These are phyloP conservation scores for Linnemannia exigua DNA, from an alignment of 192 early-diverging fungal species.

Conservation along the genomic window DNA sequence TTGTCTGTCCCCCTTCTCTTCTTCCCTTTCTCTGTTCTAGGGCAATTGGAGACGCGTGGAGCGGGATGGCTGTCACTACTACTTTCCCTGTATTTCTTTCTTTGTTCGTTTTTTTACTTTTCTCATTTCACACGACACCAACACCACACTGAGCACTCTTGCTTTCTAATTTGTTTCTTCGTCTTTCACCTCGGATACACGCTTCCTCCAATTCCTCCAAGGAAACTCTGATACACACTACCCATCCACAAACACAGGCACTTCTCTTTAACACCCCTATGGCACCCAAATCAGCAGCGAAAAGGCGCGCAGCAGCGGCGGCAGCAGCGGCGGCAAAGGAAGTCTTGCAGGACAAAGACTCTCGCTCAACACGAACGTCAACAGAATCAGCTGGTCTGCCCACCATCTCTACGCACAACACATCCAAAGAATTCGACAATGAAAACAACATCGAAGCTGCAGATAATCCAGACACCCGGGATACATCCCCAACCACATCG, in stretches of 20 bases:
- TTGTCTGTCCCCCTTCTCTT: not conserved
- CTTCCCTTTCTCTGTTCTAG: not conserved
- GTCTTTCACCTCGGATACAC: too few species aligned
- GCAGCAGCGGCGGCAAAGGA: not conserved
- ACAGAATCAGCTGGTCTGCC: not conserved
- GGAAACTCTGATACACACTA: too few species aligned
- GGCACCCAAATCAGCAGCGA: not conserved
- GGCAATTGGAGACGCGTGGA: constrained; percentile 1
- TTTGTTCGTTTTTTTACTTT: not conserved
- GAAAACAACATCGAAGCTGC: not conserved
- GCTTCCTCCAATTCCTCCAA: too few species aligned
- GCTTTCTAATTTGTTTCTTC: too few species aligned
- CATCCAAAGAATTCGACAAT: not conserved
- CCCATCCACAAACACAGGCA: too few species aligned
- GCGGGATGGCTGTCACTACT: not conserved
- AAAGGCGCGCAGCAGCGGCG: not conserved
- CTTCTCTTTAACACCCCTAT: not conserved
- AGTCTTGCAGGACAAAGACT: not conserved
- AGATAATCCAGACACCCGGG: not conserved
- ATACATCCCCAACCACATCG: not conserved
- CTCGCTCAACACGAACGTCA: too few species aligned
- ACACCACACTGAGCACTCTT: too few species aligned
- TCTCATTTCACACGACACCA: not conserved
- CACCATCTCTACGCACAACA: not conserved
- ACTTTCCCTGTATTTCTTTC: not conserved